Evolutionary conservation across 305 asterid species (phyloP).

Genomic region (Ajuga reptans): DNA sequence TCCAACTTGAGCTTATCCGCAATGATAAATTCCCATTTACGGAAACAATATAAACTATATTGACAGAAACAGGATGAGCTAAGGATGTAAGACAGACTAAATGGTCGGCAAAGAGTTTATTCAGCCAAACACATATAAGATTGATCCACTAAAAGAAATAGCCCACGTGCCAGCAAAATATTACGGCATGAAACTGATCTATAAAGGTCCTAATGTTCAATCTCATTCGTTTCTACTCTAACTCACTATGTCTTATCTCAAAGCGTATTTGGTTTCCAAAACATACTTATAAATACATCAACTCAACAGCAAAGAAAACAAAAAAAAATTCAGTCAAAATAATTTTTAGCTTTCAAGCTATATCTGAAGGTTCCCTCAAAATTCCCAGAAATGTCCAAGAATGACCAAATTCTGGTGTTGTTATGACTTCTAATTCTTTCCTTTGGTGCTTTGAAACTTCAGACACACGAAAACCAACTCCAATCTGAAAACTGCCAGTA

Average conservation of each 20-base stretch:
- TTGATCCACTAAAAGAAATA: not conserved
- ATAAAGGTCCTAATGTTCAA: not conserved
- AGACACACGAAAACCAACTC: not conserved
- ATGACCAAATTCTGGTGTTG: not conserved
- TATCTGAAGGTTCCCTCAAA: not conserved
- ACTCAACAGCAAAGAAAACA: slow-evolving; percentile 1
- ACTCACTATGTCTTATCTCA: slow-evolving; percentile 1
- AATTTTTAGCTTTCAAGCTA: not conserved
- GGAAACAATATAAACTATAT: not conserved
- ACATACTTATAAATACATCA: not conserved
- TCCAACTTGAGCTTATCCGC: not conserved
- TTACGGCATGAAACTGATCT: not conserved
- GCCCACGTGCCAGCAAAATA: slow-evolving; percentile 7
- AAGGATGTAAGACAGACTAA: not conserved
- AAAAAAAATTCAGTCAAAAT: slow-evolving; percentile 11
- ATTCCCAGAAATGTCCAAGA: slow-evolving; percentile 2
- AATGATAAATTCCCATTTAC: not conserved
- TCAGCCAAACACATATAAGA: slow-evolving; percentile 11
- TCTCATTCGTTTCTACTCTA: slow-evolving; percentile 2
- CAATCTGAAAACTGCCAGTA: slow-evolving; percentile 10
- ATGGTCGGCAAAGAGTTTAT: not conserved
- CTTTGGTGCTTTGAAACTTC: slow-evolving; percentile 4
- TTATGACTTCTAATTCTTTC: not conserved
- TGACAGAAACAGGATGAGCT: not conserved
- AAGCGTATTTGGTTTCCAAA: not conserved